Conservation (phyloP, 176 grass and related monocot genomes). For the Phoenix roebelenii region DNA sequence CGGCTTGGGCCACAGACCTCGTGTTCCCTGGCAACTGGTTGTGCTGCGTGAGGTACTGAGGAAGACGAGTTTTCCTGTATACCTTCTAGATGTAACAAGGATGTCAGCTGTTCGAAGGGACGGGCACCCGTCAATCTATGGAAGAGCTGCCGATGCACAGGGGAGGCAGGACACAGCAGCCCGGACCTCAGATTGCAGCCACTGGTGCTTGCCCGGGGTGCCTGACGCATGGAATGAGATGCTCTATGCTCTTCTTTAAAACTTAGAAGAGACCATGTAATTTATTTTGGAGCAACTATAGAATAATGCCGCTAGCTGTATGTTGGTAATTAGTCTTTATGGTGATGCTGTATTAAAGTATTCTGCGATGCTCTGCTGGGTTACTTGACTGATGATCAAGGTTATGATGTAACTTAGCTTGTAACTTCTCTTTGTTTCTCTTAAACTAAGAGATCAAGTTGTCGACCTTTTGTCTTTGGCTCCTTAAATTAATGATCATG, state of each 20-base stretch:
- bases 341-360: too few species aligned
- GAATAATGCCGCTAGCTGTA: too few species aligned
- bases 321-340: too few species aligned
- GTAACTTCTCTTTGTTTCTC: too few species aligned
- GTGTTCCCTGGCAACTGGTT: constrained; percentile 20
- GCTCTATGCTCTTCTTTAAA: constrained; percentile 29
- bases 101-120: constrained; percentile 33
- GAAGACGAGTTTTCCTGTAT: constrained; percentile 38
- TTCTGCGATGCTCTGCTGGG: too few species aligned
- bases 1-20: background rate
- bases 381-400: too few species aligned
- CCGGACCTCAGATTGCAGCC: constrained; percentile 25
- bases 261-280: too few species aligned
- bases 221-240: constrained; percentile 46
- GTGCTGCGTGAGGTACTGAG: constrained; percentile 30
- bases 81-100: constrained; percentile 32
- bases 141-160: background rate
- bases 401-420: too few species aligned
- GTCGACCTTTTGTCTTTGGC: too few species aligned
- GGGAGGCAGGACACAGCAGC: background rate
- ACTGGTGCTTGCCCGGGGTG: constrained; percentile 43
- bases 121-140: constrained; percentile 40
- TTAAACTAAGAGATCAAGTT: too few species aligned
- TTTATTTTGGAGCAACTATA: too few species aligned
- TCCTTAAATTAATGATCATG: too few species aligned